Percentiles rank a stretch among this genome's conserved stretches.
Evolutionary conservation across 2,329 filamentous ascomycete species (phyloP).

Genomic region (Phoma sp.): DNA sequence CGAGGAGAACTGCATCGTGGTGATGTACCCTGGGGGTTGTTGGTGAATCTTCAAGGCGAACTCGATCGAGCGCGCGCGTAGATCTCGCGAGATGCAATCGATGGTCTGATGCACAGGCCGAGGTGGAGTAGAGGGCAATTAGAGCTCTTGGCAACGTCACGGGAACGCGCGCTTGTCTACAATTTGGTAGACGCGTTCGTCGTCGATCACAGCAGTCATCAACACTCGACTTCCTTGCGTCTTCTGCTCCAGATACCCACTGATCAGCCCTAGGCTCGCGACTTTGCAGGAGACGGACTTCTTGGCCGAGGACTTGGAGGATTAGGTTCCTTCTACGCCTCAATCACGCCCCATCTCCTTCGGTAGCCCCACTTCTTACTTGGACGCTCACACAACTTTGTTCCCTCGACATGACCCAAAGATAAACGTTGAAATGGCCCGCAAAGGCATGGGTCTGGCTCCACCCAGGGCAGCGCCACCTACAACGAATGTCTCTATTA

Average conservation of each 20-base stretch:
- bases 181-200: constrained; percentile 24
- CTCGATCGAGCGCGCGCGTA: background rate
- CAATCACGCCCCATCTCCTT: background rate
- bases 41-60: background rate
- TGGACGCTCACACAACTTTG: constrained; percentile 1
- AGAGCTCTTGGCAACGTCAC: constrained; percentile 29
- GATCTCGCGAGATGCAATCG: background rate
- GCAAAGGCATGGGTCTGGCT: constrained; percentile 46
- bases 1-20: constrained; percentile 58
- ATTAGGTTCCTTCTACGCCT: background rate
- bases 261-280: background rate
- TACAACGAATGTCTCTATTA: constrained; percentile 26
- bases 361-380: constrained; percentile 6
- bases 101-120: constrained; percentile 15
- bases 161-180: constrained; percentile 25
- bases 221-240: background rate
- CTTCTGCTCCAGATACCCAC: background rate
- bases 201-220: constrained; percentile 11
- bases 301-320: background rate
- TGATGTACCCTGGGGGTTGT: background rate
- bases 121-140: constrained; percentile 16
- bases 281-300: background rate
- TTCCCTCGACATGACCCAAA: constrained; percentile 30
- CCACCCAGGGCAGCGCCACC: constrained; percentile 36
- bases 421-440: constrained; percentile 48